These are phyloP conservation scores for Kingdonia uniflora DNA, from an alignment of 164 flowering plant species.

Conservation along the genomic window DNA sequence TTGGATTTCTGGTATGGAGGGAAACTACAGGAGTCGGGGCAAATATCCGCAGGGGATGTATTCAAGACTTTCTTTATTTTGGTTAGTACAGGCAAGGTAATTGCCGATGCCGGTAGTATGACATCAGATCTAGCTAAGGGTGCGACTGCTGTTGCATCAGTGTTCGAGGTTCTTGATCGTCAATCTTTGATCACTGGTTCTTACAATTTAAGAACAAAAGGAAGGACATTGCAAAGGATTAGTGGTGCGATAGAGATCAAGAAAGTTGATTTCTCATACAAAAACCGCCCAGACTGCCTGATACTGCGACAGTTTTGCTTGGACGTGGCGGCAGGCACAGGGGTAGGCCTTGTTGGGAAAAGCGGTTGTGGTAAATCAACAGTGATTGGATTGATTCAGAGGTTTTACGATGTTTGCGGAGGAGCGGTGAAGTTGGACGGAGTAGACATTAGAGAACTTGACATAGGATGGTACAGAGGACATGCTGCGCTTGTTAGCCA, in stretches of 20 bases:
- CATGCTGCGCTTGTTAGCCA: conserved; percentile 78
- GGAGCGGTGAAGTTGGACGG: conserved; percentile 72
- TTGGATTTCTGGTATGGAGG: conserved; percentile 95
- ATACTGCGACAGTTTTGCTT: conserved; percentile 51
- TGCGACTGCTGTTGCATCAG: conserved; percentile 66
- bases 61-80: conserved; percentile 82
- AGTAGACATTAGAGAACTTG: conserved; percentile 56
- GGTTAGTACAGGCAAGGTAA: conserved; percentile 87
- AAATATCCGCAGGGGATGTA: conserved; percentile 79
- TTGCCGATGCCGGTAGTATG: conserved; percentile 98
- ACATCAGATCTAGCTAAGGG: conserved; percentile 91
- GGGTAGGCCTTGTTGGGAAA: conserved; percentile 74
- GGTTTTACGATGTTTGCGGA: conserved; percentile 65
- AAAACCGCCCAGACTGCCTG: conserved; percentile 43
- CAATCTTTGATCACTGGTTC: conserved; percentile 40
- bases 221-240: conserved; percentile 33
- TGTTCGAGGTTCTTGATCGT: conserved; percentile 67
- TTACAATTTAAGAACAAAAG: conserved; percentile 27
- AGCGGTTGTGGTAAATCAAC: conserved; percentile 99
- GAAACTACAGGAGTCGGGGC: conserved; percentile 43
- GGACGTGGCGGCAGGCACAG: conserved; percentile 66
- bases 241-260: conserved; percentile 60
- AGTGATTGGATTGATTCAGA: conserved; percentile 60
- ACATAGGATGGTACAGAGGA: conserved; percentile 59
- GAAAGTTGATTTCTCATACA: conserved; percentile 71